Evolutionary conservation across 148 eudicot species (phyloP).

Genomic region (Bassia scoparia): DNA sequence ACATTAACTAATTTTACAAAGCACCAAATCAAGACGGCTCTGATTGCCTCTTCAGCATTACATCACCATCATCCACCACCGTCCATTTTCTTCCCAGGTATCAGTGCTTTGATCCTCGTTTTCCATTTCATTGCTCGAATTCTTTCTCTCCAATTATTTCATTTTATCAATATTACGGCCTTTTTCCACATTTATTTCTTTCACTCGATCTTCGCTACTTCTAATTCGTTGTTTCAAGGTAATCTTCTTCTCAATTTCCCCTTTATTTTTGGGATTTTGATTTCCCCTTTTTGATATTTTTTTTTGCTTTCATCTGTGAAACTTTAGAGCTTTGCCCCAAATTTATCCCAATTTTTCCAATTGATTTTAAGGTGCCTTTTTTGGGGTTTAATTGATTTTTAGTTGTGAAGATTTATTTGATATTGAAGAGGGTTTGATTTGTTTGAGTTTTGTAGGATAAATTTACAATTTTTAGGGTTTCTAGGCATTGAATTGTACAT

Average conservation of each 20-base stretch:
- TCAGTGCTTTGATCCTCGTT: slow-evolving; percentile 18
- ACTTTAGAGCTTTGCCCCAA: neutral
- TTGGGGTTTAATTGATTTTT: neutral
- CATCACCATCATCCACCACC: slow-evolving; percentile 12
- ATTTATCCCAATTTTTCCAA: neutral
- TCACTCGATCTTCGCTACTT: slow-evolving; percentile 6
- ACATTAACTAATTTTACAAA: no score
- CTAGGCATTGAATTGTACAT: neutral
- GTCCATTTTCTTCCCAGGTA: slow-evolving; percentile 14
- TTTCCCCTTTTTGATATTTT: neutral
- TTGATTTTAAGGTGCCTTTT: neutral
- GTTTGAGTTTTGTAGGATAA: slow-evolving; percentile 9
- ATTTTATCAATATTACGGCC: no score
- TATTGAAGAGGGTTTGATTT: slow-evolving; percentile 15
- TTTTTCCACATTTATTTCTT: neutral
- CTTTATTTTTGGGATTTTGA: neutral
- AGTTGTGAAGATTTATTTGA: neutral
- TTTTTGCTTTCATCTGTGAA: neutral
- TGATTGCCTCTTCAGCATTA: neutral
- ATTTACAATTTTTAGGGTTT: neutral
- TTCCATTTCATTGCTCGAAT: neutral
- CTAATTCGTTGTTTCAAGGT: slow-evolving; percentile 19
- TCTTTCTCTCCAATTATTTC: slow-evolving; percentile 11
- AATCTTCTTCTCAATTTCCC: neutral
- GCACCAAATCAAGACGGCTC: no score